Conservation (phyloP, 2,329 filamentous ascomycete genomes). For the Sporothrix variecibatus region DNA sequence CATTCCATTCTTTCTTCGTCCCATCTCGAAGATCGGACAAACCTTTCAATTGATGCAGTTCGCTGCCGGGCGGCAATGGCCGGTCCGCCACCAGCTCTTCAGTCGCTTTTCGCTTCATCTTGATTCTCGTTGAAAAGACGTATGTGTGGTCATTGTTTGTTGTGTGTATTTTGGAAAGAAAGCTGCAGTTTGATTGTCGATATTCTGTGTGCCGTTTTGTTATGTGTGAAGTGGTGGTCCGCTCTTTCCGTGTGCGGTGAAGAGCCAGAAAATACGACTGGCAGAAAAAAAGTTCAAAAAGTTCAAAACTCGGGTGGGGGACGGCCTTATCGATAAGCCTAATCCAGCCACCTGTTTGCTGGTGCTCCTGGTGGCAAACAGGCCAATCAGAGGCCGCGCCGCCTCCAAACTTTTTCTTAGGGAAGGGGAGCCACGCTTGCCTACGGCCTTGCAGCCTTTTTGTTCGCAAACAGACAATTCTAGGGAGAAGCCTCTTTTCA, state of each 20-base stretch:
- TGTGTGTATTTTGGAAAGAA: neutral
- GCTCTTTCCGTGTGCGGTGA: constrained; percentile 20
- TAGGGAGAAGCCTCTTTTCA: constrained; percentile 13
- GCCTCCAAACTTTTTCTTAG: constrained; percentile 28
- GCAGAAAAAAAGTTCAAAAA: neutral
- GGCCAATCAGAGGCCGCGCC: constrained; percentile 22
- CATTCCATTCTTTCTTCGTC: neutral
- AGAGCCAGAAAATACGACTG: neutral
- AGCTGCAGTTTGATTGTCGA: neutral
- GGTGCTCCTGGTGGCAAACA: neutral
- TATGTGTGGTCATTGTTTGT: neutral
- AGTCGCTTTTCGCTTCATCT: constrained; percentile 31
- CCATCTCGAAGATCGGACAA: neutral
- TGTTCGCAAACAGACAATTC: constrained; percentile 15
- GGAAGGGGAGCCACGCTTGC: neutral
- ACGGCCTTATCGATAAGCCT: constrained; percentile 30
- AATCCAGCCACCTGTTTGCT: neutral
- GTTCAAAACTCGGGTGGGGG: constrained; percentile 11
- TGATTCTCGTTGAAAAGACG: neutral
- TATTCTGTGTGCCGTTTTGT: neutral
- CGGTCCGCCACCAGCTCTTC: constrained; percentile 24
- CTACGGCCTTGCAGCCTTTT: constrained; percentile 3
- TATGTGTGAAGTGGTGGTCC: neutral
- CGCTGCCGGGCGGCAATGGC: neutral
- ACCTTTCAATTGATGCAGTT: neutral